These are phyloP conservation scores for Caryopteris hybrid DNA, from an alignment of 305 asterid genomes.

Conservation along the genomic window DNA sequence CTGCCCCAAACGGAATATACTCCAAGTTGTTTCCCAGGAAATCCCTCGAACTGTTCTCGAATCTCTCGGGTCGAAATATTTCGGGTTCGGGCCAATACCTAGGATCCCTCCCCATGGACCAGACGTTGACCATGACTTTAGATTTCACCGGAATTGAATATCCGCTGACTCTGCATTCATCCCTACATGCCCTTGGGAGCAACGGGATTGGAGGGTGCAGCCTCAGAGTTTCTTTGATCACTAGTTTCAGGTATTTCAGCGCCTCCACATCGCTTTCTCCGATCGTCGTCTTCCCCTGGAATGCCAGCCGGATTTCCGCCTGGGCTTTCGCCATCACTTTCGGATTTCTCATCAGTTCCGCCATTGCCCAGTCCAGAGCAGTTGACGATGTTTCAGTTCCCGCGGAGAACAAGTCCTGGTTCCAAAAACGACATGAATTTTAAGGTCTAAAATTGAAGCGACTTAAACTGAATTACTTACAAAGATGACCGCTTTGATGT, in stretches of 20 bases:
- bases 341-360: conserved; percentile 26
- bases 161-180: conserved; percentile 12
- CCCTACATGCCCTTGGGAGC: conserved; percentile 24
- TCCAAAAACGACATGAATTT: too few relatives aligned
- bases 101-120: conserved; percentile 28
- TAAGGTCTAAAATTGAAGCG: too few relatives aligned
- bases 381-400: conserved; percentile 23
- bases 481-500: conserved; percentile 23
- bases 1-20: conserved; percentile 24
- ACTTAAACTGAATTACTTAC: conserved; percentile 9
- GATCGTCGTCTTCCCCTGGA: conserved; percentile 13
- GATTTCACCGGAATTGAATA: conserved; percentile 23
- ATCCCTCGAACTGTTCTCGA: conserved; percentile 8
- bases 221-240: conserved; percentile 27
- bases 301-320: neutral
- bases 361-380: conserved; percentile 23
- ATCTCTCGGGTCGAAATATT: conserved; percentile 17
- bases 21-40: conserved; percentile 17
- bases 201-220: conserved; percentile 29
- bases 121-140: conserved; percentile 18
- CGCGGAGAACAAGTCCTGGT: conserved; percentile 26
- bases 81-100: conserved; percentile 19
- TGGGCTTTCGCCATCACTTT: conserved; percentile 19
- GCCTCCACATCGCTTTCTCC: conserved; percentile 3
- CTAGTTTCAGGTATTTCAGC: conserved; percentile 17